Base-by-base conservation (phyloP, 805 yeast species). In the Yamadazyma sp. region DNA sequence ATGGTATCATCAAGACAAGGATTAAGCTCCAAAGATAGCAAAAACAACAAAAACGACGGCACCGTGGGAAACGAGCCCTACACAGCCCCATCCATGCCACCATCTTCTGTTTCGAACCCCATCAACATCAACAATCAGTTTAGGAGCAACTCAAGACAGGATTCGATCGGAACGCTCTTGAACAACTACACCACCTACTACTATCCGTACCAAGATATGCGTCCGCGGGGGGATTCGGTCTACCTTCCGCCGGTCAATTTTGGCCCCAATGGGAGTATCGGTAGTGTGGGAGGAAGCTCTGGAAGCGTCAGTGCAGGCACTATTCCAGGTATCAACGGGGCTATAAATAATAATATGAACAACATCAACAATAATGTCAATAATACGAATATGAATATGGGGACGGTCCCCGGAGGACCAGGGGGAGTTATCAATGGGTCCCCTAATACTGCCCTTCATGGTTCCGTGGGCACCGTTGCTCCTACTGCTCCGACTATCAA, bases 171-270 rank as follows among this genome's bases (percentile, higher is more conserved):
- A 27, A 8, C 32, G 7, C 21, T 38, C 9, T 22, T 38, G 16
- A 38, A 32, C 28, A 28, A 25, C 20, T 42, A 42, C 21, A 31
- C 37, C 22, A 36, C 27, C 10, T 36, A 36, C 14, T 35, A 36
- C 16, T 34, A 34, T 13, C 11, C 19, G 6, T 35, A 35, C 22
- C 38, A 32, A 7, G 37, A 38, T 8, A 20, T 13, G 21, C 48
- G 70, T 32, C 59, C 67, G 16, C 48, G 72, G 20, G 69, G 67
- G 8, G 71, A 67, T 40, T 56, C 64, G 18, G 58, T 67, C 6
- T 61, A 49, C 27, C 50, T 67, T 5, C 73, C 71, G 2, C 71
- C 70, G 11, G 67, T 69, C 3, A 32, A 54, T 40, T 30, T 18
- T 29, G 10, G 17, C 13, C 27, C n/a, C 9, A 31, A 19, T 13